Percentiles rank a stretch among this genome's conserved stretches.
Evolutionary conservation across 1,139 yeast species (phyloP).

Genomic region (Pichia sp.): DNA sequence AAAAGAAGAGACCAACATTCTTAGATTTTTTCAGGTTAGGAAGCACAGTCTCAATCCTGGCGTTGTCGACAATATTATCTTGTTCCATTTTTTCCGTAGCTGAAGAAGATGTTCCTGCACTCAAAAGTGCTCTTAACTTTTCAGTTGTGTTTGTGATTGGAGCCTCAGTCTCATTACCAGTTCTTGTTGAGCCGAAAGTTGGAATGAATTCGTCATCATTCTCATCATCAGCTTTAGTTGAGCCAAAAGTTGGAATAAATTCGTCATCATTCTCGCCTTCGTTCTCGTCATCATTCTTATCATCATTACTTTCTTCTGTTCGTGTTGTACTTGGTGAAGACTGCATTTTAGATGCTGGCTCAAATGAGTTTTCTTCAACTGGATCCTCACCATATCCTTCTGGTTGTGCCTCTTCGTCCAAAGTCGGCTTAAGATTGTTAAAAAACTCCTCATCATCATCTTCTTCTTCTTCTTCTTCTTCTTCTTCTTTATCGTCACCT

Average conservation of each 20-base stretch:
- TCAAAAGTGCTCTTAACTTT: conserved; percentile 56
- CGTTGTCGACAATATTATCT: background rate
- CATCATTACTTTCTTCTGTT: conserved; percentile 17
- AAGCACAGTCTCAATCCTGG: background rate
- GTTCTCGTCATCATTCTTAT: background rate
- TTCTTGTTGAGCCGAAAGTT: conserved; percentile 17
- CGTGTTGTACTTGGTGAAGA: background rate
- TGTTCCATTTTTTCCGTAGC: background rate
- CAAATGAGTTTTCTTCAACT: conserved; percentile 41
- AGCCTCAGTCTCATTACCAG: background rate
- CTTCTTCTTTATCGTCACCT: conserved; percentile 23
- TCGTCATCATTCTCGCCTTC: conserved; percentile 22
- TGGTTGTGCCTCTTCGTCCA: background rate
- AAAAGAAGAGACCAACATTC: conserved; percentile 67
- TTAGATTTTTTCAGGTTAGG: conserved; percentile 20
- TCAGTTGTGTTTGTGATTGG: conserved; percentile 49
- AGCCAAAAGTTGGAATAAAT: conserved; percentile 22
- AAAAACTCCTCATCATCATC: conserved; percentile 26
- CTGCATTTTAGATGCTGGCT: conserved; percentile 46
- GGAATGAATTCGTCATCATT: conserved; percentile 24
- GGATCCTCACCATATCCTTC: conserved; percentile 1
- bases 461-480: no score
- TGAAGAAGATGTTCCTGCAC: conserved; percentile 26
- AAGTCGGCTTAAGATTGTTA: conserved; percentile 11
- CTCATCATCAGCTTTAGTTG: background rate